These are phyloP conservation scores for Aspergillus biplanus DNA, from an alignment of 495 filamentous ascomycete genomes.

Conservation along the genomic window DNA sequence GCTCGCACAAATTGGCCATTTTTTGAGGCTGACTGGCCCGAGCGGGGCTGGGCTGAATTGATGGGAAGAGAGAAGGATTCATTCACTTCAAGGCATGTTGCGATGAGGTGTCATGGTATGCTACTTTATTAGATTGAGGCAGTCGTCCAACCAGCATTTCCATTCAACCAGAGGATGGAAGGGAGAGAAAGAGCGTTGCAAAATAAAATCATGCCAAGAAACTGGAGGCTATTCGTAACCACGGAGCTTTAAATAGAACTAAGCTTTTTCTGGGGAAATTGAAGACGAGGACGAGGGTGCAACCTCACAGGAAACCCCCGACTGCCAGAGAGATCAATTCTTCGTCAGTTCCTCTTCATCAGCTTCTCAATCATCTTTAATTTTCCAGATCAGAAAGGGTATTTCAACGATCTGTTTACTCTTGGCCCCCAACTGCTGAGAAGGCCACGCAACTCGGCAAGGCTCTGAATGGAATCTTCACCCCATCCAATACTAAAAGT, in stretches of 20 bases:
- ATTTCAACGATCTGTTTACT: background rate
- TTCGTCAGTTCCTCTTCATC: background rate
- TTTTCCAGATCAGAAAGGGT: background rate
- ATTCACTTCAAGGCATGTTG: no score
- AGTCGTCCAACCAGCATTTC: no score
- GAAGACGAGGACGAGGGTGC: background rate
- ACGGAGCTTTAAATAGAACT: conserved; percentile 6
- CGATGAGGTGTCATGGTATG: no score
- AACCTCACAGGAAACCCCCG: no score
- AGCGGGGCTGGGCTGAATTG: no score
- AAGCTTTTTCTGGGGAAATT: conserved; percentile 6
- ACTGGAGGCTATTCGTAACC: background rate
- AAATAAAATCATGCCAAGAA: background rate
- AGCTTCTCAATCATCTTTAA: background rate
- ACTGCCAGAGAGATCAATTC: background rate
- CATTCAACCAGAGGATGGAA: background rate
- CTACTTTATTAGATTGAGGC: no score
- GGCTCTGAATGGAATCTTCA: background rate
- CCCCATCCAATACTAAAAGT: background rate
- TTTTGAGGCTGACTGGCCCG: no score
- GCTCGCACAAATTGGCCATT: no score
- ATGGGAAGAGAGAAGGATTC: no score
- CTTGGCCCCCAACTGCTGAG: background rate
- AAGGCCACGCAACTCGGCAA: background rate
- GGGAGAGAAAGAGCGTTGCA: background rate